These are phyloP conservation scores for Colletotrichum spaethianum DNA, from an alignment of 2,329 filamentous ascomycete species.

Conservation along the genomic window DNA sequence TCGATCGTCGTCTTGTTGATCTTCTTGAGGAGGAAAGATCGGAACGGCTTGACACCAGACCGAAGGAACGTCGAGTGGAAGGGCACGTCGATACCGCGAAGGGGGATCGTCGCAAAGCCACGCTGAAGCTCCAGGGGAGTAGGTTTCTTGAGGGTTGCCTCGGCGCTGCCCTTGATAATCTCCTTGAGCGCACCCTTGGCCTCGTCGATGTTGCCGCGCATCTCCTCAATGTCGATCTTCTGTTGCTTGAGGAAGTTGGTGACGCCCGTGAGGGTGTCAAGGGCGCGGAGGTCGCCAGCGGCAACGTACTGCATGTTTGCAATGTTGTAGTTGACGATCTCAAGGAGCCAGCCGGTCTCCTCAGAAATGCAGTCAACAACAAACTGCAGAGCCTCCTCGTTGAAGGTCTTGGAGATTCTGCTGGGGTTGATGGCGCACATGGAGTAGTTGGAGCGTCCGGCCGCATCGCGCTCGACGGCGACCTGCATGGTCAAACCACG, in stretches of 20 bases:
- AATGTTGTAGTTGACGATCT: conserved; percentile 98
- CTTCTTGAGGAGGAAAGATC: conserved; percentile 98
- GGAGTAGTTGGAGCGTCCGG: conserved; percentile 95
- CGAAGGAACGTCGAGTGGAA: conserved; percentile 99
- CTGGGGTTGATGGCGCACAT: conserved; percentile 99
- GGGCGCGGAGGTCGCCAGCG: conserved; percentile 77
- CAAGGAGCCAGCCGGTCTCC: conserved; percentile 93
- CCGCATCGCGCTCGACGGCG: conserved; percentile 94
- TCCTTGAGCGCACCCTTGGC: conserved; percentile 91
- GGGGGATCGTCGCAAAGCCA: conserved; percentile 96
- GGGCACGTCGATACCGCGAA: conserved; percentile 97
- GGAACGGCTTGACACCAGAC: conserved; percentile 98
- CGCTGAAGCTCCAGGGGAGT: conserved; percentile 90
- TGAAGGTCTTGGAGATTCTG: conserved; percentile 98
- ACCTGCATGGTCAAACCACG: conserved; percentile 99
- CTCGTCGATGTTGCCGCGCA: conserved; percentile 91
- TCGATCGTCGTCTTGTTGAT: conserved; percentile 99
- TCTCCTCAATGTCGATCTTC: conserved; percentile 95
- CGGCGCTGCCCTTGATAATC: conserved; percentile 91
- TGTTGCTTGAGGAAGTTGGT: conserved; percentile 97
- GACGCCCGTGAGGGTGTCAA: conserved; percentile 83
- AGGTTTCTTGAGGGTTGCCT: conserved; percentile 90
- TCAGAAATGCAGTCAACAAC: conserved; percentile 96
- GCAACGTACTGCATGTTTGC: conserved; percentile 84
- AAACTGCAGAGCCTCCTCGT: conserved; percentile 96